Percentiles rank a stretch among this genome's conserved stretches.
Conservation (phyloP, 169 alveolate genomes). For the Cryptosporidium xiaoi region DNA sequence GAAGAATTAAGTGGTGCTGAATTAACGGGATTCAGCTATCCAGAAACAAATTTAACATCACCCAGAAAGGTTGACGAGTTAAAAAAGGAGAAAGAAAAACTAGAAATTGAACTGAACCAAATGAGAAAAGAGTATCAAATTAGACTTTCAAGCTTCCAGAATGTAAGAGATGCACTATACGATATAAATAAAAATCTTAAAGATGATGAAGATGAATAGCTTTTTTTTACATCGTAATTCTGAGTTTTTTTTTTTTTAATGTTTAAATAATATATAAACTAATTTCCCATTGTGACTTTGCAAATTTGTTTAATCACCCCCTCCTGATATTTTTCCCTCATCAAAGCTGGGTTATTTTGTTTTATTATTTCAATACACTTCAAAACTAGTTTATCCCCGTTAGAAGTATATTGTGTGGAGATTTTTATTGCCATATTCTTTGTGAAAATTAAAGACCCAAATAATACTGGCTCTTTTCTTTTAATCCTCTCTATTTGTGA, state of each 20-base stretch:
- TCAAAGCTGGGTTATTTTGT: slow-evolving; percentile 33
- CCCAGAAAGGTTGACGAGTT: slow-evolving; percentile 5
- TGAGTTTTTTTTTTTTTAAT: not conserved
- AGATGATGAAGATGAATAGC: slow-evolving; percentile 60
- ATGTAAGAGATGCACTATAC: slow-evolving; percentile 61
- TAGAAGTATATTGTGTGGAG: slow-evolving; percentile 34
- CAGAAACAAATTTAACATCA: not conserved
- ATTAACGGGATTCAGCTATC: not conserved
- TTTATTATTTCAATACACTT: slow-evolving; percentile 53
- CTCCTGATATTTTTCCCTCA: slow-evolving; percentile 54
- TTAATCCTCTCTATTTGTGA: slow-evolving; percentile 10
- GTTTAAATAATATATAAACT: not conserved
- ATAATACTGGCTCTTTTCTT: slow-evolving; percentile 17
- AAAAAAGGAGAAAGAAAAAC: slow-evolving; percentile 30
- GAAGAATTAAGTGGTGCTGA: slow-evolving; percentile 38
- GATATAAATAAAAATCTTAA: slow-evolving; percentile 32
- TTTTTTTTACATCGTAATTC: not conserved
- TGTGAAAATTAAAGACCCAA: slow-evolving; percentile 13
- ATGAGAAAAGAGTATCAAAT: slow-evolving; percentile 50
- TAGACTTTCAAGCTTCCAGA: slow-evolving; percentile 37
- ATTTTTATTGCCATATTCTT: slow-evolving; percentile 48
- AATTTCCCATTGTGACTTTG: slow-evolving; percentile 44
- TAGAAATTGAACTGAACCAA: slow-evolving; percentile 42
- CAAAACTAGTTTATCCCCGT: slow-evolving; percentile 26
- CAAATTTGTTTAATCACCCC: slow-evolving; percentile 36